A percentile compares a stretch with the other conserved stretches of the same genome.
These are phyloP conservation scores for Fusarium keratoplasticum DNA, from an alignment of 2,329 filamentous ascomycete genomes.

Conservation along the genomic window DNA sequence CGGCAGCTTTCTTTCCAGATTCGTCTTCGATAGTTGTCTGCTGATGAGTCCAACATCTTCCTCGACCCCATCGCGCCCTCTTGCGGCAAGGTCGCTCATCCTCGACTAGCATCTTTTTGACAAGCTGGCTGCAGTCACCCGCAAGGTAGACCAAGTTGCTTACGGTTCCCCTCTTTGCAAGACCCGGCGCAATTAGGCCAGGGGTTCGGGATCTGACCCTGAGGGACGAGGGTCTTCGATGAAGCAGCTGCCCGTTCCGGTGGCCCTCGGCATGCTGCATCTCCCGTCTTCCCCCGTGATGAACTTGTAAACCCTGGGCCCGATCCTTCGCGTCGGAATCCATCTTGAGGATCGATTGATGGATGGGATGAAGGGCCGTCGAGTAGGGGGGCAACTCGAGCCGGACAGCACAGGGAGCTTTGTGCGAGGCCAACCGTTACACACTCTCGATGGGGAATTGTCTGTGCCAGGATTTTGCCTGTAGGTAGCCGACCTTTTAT, in stretches of 20 bases:
- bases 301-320: background rate
- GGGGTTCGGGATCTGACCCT: background rate
- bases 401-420: slow-evolving; percentile 5
- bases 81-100: background rate
- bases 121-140: background rate
- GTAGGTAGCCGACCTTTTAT: slow-evolving; percentile 9
- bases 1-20: background rate
- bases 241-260: slow-evolving; percentile 2
- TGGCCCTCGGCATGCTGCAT: background rate
- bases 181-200: background rate
- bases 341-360: background rate
- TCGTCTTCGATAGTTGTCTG: background rate
- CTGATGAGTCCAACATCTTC: background rate
- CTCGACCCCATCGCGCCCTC: background rate
- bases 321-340: background rate
- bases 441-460: background rate
- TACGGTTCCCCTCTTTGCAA: background rate
- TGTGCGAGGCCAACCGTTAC: background rate
- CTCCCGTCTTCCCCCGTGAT: background rate
- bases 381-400: slow-evolving; percentile 21
- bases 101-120: background rate
- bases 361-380: background rate
- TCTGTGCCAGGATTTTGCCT: background rate
- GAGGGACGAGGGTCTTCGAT: slow-evolving; percentile 1
- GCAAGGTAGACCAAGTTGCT: background rate